These are phyloP conservation scores for Chlamydomonas reinhardtii DNA, from an alignment of 163 green algal species.

Conservation along the genomic window DNA sequence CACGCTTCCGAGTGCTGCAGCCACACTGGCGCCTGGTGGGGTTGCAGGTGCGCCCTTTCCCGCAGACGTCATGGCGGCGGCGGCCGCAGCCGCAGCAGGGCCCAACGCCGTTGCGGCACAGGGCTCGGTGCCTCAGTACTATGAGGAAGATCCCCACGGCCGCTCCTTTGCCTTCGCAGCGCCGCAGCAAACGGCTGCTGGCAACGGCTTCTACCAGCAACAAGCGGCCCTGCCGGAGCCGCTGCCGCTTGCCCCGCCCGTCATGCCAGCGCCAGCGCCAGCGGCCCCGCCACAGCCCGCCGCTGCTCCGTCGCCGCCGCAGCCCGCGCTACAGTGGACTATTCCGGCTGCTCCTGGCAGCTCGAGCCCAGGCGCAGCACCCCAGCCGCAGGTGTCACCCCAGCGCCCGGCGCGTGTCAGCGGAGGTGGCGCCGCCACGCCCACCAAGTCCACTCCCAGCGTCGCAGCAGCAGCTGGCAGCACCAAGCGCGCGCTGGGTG, in stretches of 20 bases:
- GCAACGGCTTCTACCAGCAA: not conserved
- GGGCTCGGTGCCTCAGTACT: not conserved
- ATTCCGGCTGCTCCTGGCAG: not conserved
- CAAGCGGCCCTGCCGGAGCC: not conserved
- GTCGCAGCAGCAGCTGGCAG: no score
- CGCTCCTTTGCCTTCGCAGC: slow-evolving; percentile 7
- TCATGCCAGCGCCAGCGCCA: not conserved
- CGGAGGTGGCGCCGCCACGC: no score
- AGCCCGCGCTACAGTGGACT: slow-evolving; percentile 38
- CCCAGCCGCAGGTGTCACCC: not conserved
- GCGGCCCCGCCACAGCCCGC: no score
- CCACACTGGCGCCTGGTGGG: no score
- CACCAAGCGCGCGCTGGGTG: no score
- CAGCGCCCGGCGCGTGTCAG: not conserved
- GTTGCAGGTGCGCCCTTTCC: not conserved
- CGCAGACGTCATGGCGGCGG: not conserved
- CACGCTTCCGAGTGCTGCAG: no score
- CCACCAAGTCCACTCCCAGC: no score
- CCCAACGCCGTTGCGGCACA: not conserved
- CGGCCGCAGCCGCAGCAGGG: not conserved
- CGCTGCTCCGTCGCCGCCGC: not conserved
- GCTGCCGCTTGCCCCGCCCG: not conserved
- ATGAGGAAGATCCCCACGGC: not conserved
- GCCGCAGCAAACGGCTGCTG: not conserved
- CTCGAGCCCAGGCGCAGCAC: not conserved